A percentile compares a stretch with the other conserved stretches of the same genome.
phyloP scores from a whole-genome alignment of 768 basidiomycete species.

The Galerina sulciceps region DNA sequence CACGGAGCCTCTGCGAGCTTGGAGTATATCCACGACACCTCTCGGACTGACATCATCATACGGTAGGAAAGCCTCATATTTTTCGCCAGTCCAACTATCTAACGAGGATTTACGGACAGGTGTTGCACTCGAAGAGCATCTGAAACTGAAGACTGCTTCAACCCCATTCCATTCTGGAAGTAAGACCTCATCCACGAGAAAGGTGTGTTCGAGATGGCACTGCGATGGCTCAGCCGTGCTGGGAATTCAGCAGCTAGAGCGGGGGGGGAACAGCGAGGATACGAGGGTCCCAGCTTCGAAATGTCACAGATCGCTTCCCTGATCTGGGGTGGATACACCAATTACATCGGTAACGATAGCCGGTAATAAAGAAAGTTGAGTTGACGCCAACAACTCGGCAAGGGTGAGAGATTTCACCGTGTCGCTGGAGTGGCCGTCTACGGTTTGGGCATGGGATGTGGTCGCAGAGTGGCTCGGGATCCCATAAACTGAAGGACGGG shows the following conservation, averaged over 20 bases:
- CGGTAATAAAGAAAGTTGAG: slow-evolving; percentile 25
- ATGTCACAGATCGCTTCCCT: slow-evolving; percentile 15
- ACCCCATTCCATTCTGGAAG: slow-evolving; percentile 29
- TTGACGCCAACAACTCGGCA: slow-evolving; percentile 23
- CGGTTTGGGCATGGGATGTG: slow-evolving; percentile 14
- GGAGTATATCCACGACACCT: slow-evolving; percentile 27
- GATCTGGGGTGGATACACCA: slow-evolving; percentile 19
- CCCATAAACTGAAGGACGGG: slow-evolving; percentile 12
- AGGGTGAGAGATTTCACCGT: slow-evolving; percentile 4
- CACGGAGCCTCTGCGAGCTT: slow-evolving; percentile 20
- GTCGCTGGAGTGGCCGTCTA: neutral
- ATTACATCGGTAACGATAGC: slow-evolving; percentile 27
- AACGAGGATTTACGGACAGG: neutral
- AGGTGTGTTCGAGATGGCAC: slow-evolving; percentile 14
- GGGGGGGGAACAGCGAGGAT: slow-evolving; percentile 24
- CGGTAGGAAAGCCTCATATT: slow-evolving; percentile 19
- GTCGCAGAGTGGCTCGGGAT: neutral
- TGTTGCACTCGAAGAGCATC: slow-evolving; percentile 26
- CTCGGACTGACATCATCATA: slow-evolving; percentile 16
- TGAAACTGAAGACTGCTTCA: slow-evolving; percentile 30
- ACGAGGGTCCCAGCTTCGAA: slow-evolving; percentile 29
- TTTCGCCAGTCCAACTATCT: neutral
- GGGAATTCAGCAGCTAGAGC: slow-evolving; percentile 26
- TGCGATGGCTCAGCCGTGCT: slow-evolving; percentile 25
- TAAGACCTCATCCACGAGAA: slow-evolving; percentile 23